These are phyloP conservation scores for Boletus sp. DNA, from an alignment of 1,284 basidiomycete genomes.

Conservation along the genomic window DNA sequence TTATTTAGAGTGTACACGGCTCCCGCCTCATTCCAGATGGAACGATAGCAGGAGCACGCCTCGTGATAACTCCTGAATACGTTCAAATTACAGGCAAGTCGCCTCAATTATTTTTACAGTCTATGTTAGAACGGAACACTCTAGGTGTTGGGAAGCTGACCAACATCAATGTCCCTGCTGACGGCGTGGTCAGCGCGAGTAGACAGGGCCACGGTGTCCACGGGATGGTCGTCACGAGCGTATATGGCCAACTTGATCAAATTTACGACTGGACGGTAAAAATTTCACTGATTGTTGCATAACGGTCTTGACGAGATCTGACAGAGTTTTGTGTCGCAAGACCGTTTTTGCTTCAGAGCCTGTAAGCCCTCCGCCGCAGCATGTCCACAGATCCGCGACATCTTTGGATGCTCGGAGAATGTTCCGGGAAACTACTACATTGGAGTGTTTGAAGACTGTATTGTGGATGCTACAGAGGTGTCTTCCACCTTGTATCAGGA, in stretches of 20 bases:
- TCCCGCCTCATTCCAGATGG: conserved; percentile 75
- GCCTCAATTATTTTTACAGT: background rate
- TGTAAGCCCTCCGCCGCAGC: conserved; percentile 57
- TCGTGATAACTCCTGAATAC: conserved; percentile 65
- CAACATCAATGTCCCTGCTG: conserved; percentile 56
- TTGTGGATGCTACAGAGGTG: conserved; percentile 50
- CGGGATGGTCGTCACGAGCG: conserved; percentile 67
- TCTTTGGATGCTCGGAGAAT: conserved; percentile 57
- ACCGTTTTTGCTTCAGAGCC: conserved; percentile 71
- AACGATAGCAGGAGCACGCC: conserved; percentile 68
- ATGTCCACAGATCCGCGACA: conserved; percentile 68
- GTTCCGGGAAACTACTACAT: conserved; percentile 61
- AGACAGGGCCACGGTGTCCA: conserved; percentile 67
- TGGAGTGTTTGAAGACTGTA: conserved; percentile 59
- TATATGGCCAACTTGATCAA: conserved; percentile 58
- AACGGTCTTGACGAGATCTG: conserved; percentile 19
- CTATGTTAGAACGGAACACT: conserved; percentile 4
- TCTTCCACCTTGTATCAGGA: conserved; percentile 66
- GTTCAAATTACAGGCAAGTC: conserved; percentile 60
- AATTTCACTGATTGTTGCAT: conserved; percentile 2
- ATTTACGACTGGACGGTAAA: conserved; percentile 66
- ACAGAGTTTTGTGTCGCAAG: conserved; percentile 55
- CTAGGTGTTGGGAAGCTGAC: conserved; percentile 62
- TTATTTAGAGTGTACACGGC: conserved; percentile 49
- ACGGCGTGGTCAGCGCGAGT: conserved; percentile 59